Base-by-base conservation (phyloP, 768 basidiomycete genomes). In the Hebeloma cylindrosporum region DNA sequence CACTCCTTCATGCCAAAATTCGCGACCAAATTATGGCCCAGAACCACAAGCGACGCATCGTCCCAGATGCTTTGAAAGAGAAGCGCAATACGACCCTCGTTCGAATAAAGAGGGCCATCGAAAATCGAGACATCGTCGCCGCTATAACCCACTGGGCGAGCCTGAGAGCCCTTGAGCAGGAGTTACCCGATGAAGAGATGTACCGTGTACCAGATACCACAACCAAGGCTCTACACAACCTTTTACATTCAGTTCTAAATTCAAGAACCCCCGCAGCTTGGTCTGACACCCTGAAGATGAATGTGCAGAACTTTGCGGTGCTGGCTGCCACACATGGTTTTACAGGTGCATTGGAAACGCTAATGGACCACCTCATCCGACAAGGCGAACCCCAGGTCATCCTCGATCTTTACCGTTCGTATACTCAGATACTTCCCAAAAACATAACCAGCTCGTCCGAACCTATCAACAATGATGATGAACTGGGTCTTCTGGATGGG, bases 251-350 rank as follows among this genome's bases (percentile, higher is more conserved):
- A n/a, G n/a, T n/a, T n/a, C 37, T 10, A 17, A 22, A 20, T 9
- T n/a, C 20, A 16, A 14, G n/a, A 9, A 18, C 17, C 8, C 14
- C 11, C 5, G 8, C 36, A 5, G 10, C 14, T 22, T 50, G 36
- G 45, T 27, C 36, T 35, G 37, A 40, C 28, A 45, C 46, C 8
- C 29, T 43, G 26, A 33, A 47, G 10, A 43, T 18, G 18, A 36
- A 45, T 7, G 59, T 75, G 4, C 68, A 75, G 50, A 66, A 73
- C 41, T 72, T 86, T 36, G 77, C 80, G 5, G 38, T 85, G 16
- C 57, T 67, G 27, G 66, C 75, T 5, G 79, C 83, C 0, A 66
- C 57, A 8, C 60, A 58, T 21, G 68, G 75, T 22, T 69, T 69
- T 7, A 64, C 72, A 10, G 69, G 72, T 8, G 77, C 77, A 3